A percentile compares a stretch with the other conserved stretches of the same genome.
phyloP scores from a whole-genome alignment of 805 yeast genomes.

The Ogataea neopini region DNA sequence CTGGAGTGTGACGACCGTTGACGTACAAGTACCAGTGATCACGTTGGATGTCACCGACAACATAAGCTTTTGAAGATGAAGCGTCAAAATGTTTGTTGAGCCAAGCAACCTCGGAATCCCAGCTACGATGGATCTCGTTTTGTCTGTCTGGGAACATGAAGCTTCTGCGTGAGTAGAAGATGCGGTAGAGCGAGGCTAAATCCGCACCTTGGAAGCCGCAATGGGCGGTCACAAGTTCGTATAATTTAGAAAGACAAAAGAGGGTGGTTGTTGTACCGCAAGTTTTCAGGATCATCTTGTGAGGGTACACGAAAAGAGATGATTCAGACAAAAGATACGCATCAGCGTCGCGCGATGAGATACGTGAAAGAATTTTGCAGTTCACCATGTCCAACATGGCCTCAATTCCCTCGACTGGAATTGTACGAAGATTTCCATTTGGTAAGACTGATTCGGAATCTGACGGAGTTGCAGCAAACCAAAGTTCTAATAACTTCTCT shows the following conservation, averaged over 20 bases:
- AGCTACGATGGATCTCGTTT: slow-evolving; percentile 73
- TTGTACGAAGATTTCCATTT: slow-evolving; percentile 52
- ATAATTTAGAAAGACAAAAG: slow-evolving; percentile 67
- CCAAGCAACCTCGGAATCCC: slow-evolving; percentile 77
- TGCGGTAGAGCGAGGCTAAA: slow-evolving; percentile 48
- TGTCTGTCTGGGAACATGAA: slow-evolving; percentile 93
- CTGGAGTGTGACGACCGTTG: slow-evolving; percentile 43
- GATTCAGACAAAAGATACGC: slow-evolving; percentile 89
- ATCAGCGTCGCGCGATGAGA: slow-evolving; percentile 64
- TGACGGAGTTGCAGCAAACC: slow-evolving; percentile 62
- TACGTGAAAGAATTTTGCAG: slow-evolving; percentile 85
- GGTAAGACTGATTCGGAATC: slow-evolving; percentile 23
- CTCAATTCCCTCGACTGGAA: slow-evolving; percentile 71
- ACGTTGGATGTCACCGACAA: slow-evolving; percentile 76
- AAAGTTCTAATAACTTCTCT: slow-evolving; percentile 86
- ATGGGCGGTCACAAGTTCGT: slow-evolving; percentile 47
- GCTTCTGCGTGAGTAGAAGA: slow-evolving; percentile 87
- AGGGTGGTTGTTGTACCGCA: slow-evolving; percentile 96
- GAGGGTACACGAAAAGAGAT: slow-evolving; percentile 84
- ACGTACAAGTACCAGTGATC: slow-evolving; percentile 92
- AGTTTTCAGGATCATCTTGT: slow-evolving; percentile 84
- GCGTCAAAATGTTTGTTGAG: slow-evolving; percentile 64
- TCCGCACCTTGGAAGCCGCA: slow-evolving; percentile 41
- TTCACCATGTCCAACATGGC: slow-evolving; percentile 74
- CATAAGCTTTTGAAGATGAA: slow-evolving; percentile 62